Evolutionary conservation across 2,329 filamentous ascomycete genomes (phyloP), one percentile per base, ranked within the genome.

Genomic region (Zymoseptoria passerinii): DNA sequence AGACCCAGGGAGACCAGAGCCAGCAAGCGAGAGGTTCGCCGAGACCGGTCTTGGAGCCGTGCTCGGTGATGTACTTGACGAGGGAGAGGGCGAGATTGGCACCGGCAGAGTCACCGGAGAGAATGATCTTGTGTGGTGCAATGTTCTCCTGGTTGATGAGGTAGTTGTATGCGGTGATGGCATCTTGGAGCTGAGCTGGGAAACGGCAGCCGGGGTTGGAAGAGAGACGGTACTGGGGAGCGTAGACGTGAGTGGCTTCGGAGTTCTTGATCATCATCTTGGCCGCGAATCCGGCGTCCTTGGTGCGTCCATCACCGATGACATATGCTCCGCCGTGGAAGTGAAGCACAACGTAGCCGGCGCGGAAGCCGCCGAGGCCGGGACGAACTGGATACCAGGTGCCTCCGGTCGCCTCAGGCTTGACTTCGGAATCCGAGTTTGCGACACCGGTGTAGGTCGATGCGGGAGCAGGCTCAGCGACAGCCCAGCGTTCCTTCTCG

Each of bases 21-120:
- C 73, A 71, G 0, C 72, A 73, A 3, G 73, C 73, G 0, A 62
- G 63, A 0, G 78, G 78, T 1, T 52, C 19, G 0, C 70, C 70
- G 0, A 79, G 63, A 1, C 59, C 65, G 1, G 73, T 53, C 3
- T 68, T 63, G 2, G 62, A 48, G 2, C 75, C 77, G 57, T 74
- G 72, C 23, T 77, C 75, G 8, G 65, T 55, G 4, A 82, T 61
- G 63, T 81, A 81, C 18, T 78, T 71, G 29, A 81, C 68, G 13
- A 81, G 66, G 0, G 71, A 71, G 20, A 80, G 71, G 0, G 68
- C 71, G 9, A 78, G 67, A 62, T 81, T 80, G 0, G 69, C 79
- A 55, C 80, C 80, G 0, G 80, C 79, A 35, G 75, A 78, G 65
- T 82, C 80, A 4, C 80, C 80, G 0, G 73, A 75, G 0, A 82